These are phyloP conservation scores for Dentipellis sp. DNA, from an alignment of 768 basidiomycete genomes.

Conservation along the genomic window DNA sequence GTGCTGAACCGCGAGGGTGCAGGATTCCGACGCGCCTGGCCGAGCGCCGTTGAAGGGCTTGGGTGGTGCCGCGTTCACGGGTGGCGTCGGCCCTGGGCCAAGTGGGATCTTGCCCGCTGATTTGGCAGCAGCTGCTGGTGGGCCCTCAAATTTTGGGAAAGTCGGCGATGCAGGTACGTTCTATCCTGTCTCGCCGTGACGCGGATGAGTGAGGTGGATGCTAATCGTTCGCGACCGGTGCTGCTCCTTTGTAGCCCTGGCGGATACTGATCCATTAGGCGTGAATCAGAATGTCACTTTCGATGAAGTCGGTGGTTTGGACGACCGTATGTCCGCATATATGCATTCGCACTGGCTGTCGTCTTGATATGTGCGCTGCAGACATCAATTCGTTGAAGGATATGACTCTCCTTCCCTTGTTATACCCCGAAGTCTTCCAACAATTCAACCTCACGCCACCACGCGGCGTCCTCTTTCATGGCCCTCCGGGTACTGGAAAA, in stretches of 20 bases:
- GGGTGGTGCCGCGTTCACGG: conserved; percentile 31
- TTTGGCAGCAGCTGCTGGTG: conserved; percentile 58
- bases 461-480: conserved; percentile 93
- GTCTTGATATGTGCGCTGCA: conserved; percentile 19
- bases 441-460: conserved; percentile 92
- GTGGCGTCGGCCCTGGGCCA: conserved; percentile 40
- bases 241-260: conserved; percentile 46
- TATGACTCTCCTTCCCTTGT: conserved; percentile 91
- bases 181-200: background rate
- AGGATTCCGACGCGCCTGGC: conserved; percentile 68
- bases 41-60: conserved; percentile 64
- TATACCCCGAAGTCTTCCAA: conserved; percentile 97
- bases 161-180: conserved; percentile 64
- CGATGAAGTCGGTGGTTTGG: conserved; percentile 92
- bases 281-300: conserved; percentile 92
- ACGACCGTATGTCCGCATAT: conserved; percentile 57
- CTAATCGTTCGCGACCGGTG: conserved; percentile 12
- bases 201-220: too few species aligned
- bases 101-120: conserved; percentile 52
- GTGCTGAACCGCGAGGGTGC: background rate
- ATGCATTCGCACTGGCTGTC: background rate
- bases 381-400: conserved; percentile 97
- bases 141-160: conserved; percentile 80
- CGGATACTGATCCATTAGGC: conserved; percentile 93
- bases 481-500: conserved; percentile 98